Evolutionary conservation across 2,329 filamentous ascomycete species (phyloP).

Genomic region (Xylaria sp.): DNA sequence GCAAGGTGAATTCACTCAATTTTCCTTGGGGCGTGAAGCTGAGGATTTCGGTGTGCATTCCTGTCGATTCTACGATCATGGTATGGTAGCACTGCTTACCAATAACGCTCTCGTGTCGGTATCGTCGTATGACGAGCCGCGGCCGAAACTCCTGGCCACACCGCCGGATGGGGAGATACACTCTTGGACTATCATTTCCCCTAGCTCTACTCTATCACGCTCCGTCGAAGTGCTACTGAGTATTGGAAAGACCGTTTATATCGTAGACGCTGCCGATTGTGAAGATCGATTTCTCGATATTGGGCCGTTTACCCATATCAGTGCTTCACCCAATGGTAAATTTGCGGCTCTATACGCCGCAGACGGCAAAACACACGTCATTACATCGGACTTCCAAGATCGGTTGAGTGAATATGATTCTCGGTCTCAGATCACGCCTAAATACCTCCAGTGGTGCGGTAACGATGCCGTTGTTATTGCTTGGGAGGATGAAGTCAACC

Average conservation of each 20-base stretch:
- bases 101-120: conserved; percentile 91
- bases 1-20: conserved; percentile 95
- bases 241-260: conserved; percentile 83
- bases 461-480: conserved; percentile 92
- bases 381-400: conserved; percentile 94
- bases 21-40: conserved; percentile 87
- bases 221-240: conserved; percentile 94
- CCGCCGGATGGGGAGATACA: conserved; percentile 82
- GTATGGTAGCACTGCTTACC: conserved; percentile 90
- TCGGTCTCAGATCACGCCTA: conserved; percentile 83
- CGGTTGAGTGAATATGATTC: conserved; percentile 93
- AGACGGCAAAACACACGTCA: conserved; percentile 88
- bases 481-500: conserved; percentile 97
- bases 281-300: conserved; percentile 92
- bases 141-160: conserved; percentile 82
- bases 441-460: conserved; percentile 94
- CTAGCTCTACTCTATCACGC: conserved; percentile 86
- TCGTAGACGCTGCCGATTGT: conserved; percentile 87
- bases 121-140: conserved; percentile 89
- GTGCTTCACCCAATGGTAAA: conserved; percentile 89
- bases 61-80: conserved; percentile 92
- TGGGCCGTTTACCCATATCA: conserved; percentile 90
- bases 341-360: conserved; percentile 89
- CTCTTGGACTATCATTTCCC: conserved; percentile 90
- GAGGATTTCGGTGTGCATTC: conserved; percentile 87